Evolutionary conservation across 2,329 filamentous ascomycete species (phyloP).

Genomic region (Camillea tinctor): DNA sequence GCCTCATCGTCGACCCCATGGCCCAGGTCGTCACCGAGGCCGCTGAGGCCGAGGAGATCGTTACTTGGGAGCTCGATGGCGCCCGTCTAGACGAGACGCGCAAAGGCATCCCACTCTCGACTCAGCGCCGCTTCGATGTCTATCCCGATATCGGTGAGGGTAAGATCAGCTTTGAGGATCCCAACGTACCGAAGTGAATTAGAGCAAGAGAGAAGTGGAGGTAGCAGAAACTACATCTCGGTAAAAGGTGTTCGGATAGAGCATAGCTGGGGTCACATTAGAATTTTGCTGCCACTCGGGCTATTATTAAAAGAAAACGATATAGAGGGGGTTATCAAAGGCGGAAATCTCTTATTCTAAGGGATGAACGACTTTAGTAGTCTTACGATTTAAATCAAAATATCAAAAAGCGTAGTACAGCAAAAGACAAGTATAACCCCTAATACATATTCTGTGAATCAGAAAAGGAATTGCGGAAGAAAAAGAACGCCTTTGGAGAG

Average conservation of each 20-base stretch:
- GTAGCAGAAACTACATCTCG: conserved; percentile 1
- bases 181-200: conserved; percentile 14
- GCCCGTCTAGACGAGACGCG: conserved; percentile 71
- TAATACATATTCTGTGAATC: no score
- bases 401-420: no score
- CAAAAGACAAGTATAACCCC: no score
- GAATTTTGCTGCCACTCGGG: no score
- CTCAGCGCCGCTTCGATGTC: conserved; percentile 89
- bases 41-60: conserved; percentile 72
- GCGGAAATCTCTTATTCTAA: no score
- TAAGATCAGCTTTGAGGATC: conserved; percentile 38
- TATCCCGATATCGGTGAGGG: conserved; percentile 84
- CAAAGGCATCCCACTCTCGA: conserved; percentile 78
- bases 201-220: neutral
- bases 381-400: no score
- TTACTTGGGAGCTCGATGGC: conserved; percentile 69
- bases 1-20: conserved; percentile 82
- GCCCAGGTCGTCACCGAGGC: conserved; percentile 78
- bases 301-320: no score
- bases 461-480: no score
- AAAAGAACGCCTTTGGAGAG: no score
- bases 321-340: no score
- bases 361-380: no score
- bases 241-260: no score
- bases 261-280: neutral